Base-by-base conservation (phyloP, 2,329 filamentous ascomycete species). In the Aphanoascus verrucosus region DNA sequence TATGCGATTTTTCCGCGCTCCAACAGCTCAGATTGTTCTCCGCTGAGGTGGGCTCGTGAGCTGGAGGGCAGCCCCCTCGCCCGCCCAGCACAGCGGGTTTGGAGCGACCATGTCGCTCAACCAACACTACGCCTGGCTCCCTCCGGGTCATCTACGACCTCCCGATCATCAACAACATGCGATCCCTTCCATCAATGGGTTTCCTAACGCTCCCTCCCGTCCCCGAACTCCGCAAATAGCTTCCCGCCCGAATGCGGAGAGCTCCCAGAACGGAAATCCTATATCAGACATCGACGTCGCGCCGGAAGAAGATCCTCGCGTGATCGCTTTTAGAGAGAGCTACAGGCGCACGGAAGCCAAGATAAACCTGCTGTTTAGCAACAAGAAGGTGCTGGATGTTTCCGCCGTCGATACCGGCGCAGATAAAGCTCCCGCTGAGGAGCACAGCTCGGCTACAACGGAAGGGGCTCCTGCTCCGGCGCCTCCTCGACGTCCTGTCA, bases 301-400 rank as follows among this genome's bases (percentile, higher is more conserved):
- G 72, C 76, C 64, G 63, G 85, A 88, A 48, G 85, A 90, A 66
- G 79, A 80, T 61, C 78, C 82, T 67, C 84, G 75, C 64, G 68
- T 85, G 70, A 77, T 81, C 64, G 75, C 83, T 65, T 93, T 96
- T 70, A 81, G 82, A 67, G 82, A 88, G 55, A 74, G 90, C 53
- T 95, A 86, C 76, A 81, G 80, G 65, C 80, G 80, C 69, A 84
- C 81, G 62, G 88, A 96, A 71, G 78, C 81, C 61, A 85, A 82
- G 70, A 83, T 96, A 64, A 80, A 82, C 58, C 75, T 81, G 41
- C 74, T 96, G n/a, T 94, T 95, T 66, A 75, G 76, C 38, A 72
- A 71, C 41, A 69, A 68, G 48, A 65, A 68, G 20, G 12, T 51
- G 15, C 5, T 47, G 6, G 52, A 54, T 45, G 57, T 62, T 31